A percentile compares a stretch with the other conserved stretches of the same genome.
These are phyloP conservation scores for Gossypium longicalyx DNA, from an alignment of 345 rosid genomes.

Conservation along the genomic window DNA sequence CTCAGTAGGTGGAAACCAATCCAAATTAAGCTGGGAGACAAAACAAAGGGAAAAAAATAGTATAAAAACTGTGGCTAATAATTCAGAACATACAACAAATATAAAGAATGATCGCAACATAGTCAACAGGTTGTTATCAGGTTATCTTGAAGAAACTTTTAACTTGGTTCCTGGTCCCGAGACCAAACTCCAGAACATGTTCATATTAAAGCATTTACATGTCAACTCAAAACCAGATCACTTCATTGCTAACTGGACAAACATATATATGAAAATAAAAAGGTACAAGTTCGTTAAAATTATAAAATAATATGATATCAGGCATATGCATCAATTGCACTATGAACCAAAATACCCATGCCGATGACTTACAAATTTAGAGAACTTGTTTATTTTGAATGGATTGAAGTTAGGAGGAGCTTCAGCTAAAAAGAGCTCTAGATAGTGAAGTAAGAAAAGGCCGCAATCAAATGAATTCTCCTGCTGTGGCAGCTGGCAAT, in stretches of 20 bases:
- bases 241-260: not conserved
- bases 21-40: slow-evolving; percentile 56
- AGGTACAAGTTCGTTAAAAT: not conserved
- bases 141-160: not conserved
- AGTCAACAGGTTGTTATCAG: not conserved
- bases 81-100: slow-evolving; percentile 8
- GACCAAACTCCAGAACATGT: not conserved
- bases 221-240: not conserved
- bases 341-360: not conserved
- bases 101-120: slow-evolving; percentile 10
- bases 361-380: slow-evolving; percentile 72
- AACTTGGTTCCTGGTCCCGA: not conserved
- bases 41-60: slow-evolving; percentile 11
- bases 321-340: not conserved
- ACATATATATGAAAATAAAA: not conserved
- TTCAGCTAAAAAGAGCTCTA: slow-evolving; percentile 82
- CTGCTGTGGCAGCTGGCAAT: slow-evolving; percentile 91
- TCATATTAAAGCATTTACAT: not conserved
- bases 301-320: not conserved
- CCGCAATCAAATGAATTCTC: slow-evolving; percentile 96
- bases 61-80: not conserved
- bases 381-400: slow-evolving; percentile 56
- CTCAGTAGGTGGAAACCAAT: slow-evolving; percentile 91
- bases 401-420: slow-evolving; percentile 79
- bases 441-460: slow-evolving; percentile 88